A percentile compares a stretch with the other conserved stretches of the same genome.
These are phyloP conservation scores for Paraconiothyrium sp. DNA, from an alignment of 2,329 filamentous ascomycete species.

Conservation along the genomic window DNA sequence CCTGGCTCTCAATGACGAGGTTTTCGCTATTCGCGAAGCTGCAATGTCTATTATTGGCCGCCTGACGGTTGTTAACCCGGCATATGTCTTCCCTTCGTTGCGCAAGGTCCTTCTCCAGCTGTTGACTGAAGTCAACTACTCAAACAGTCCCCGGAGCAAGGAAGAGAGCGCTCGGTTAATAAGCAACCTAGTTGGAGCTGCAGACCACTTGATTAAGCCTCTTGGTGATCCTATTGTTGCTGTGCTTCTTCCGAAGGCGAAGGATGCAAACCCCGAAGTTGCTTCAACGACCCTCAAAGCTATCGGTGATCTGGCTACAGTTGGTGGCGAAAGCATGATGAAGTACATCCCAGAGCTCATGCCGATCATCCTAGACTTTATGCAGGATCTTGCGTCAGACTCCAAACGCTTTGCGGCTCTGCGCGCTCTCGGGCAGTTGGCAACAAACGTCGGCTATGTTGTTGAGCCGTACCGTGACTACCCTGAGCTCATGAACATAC, in stretches of 20 bases:
- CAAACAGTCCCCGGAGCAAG: slow-evolving; percentile 91
- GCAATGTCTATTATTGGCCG: slow-evolving; percentile 97
- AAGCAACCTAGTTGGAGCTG: slow-evolving; percentile 90
- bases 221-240: slow-evolving; percentile 97
- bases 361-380: slow-evolving; percentile 91
- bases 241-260: slow-evolving; percentile 91
- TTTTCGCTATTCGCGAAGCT: slow-evolving; percentile 91
- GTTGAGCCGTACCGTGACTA: slow-evolving; percentile 96
- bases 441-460: slow-evolving; percentile 96
- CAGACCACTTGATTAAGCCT: slow-evolving; percentile 90
- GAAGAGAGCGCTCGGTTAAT: slow-evolving; percentile 95
- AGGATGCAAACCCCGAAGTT: slow-evolving; percentile 84
- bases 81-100: slow-evolving; percentile 95
- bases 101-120: slow-evolving; percentile 96
- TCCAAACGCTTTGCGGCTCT: slow-evolving; percentile 91
- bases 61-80: slow-evolving; percentile 88
- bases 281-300: slow-evolving; percentile 95
- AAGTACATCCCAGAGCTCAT: slow-evolving; percentile 91
- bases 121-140: slow-evolving; percentile 94
- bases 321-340: slow-evolving; percentile 93
- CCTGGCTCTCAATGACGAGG: slow-evolving; percentile 93
- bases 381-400: slow-evolving; percentile 93
- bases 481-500: slow-evolving; percentile 87
- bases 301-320: slow-evolving; percentile 91
- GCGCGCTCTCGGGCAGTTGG: slow-evolving; percentile 88